A percentile compares a stretch with the other conserved stretches of the same genome.
Evolutionary conservation across 1,139 yeast species (phyloP).

Genomic region (Diutina neorugosa): DNA sequence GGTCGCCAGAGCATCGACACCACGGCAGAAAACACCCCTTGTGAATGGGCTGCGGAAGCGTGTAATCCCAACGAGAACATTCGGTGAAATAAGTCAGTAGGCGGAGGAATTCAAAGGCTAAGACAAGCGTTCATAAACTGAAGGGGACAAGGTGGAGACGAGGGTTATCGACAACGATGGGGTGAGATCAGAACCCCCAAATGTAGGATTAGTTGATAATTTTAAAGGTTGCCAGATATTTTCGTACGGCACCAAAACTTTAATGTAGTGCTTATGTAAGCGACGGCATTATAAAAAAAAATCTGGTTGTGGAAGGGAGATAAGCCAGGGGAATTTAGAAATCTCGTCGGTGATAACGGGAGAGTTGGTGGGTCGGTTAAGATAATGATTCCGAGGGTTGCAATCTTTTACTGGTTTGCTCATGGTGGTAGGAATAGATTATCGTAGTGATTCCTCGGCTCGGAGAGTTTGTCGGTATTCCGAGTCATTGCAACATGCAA

Average conservation of each 20-base stretch:
- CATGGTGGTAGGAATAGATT: no score
- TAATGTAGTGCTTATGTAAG: neutral
- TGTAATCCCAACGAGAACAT: conserved; percentile 1
- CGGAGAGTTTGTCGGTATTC: neutral
- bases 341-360: no score
- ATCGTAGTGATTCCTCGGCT: no score
- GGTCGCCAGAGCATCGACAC: neutral
- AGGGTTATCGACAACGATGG: neutral
- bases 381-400: no score
- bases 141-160: neutral
- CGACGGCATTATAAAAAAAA: neutral
- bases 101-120: neutral
- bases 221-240: neutral
- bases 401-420: no score
- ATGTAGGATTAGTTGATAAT: neutral
- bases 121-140: neutral
- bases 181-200: neutral
- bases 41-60: neutral
- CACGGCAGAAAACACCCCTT: neutral
- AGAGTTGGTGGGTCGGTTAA: no score
- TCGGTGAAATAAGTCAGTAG: neutral
- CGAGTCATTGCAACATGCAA: neutral
- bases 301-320: neutral
- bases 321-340: neutral
- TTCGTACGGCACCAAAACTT: conserved; percentile 4